Evolutionary conservation across 345 rosid genomes (phyloP).

Genomic region (Murraya paniculata): DNA sequence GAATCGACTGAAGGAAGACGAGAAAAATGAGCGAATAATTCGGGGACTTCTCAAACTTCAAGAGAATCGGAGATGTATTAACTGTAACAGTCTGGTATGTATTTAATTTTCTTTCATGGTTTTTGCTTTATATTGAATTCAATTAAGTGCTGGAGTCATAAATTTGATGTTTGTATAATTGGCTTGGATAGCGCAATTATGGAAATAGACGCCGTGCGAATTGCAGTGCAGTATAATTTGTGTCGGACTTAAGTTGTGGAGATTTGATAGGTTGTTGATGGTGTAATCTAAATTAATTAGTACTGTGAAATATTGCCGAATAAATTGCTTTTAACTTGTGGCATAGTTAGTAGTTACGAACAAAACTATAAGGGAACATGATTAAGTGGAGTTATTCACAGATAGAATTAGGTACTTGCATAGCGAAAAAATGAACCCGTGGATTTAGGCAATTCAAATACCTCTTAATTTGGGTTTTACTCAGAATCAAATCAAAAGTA

Average conservation of each 20-base stretch:
- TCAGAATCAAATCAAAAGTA: background rate
- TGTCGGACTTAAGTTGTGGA: conserved; percentile 1
- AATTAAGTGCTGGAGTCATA: background rate
- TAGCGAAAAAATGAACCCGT: background rate
- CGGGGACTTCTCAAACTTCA: conserved; percentile 84
- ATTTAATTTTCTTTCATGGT: background rate
- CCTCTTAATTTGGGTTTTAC: background rate
- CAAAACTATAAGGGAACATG: background rate
- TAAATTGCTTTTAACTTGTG: background rate
- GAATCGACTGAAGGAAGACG: conserved; percentile 75
- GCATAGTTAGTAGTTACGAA: background rate
- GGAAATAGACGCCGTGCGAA: background rate
- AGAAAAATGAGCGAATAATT: conserved; percentile 78
- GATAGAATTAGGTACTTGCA: background rate
- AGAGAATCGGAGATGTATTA: conserved; percentile 85
- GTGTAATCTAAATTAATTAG: background rate
- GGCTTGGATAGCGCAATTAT: background rate
- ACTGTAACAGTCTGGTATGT: conserved; percentile 87
- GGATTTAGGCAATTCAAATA: background rate
- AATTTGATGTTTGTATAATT: background rate
- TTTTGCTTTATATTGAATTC: conserved; percentile 9
- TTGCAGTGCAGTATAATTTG: background rate
- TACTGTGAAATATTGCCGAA: background rate
- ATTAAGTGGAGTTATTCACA: background rate
- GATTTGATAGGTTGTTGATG: background rate